Percentiles rank a stretch among this genome's conserved stretches.
These are phyloP conservation scores for Botryotinia globosa DNA, from an alignment of 2,329 filamentous ascomycete genomes.

Conservation along the genomic window DNA sequence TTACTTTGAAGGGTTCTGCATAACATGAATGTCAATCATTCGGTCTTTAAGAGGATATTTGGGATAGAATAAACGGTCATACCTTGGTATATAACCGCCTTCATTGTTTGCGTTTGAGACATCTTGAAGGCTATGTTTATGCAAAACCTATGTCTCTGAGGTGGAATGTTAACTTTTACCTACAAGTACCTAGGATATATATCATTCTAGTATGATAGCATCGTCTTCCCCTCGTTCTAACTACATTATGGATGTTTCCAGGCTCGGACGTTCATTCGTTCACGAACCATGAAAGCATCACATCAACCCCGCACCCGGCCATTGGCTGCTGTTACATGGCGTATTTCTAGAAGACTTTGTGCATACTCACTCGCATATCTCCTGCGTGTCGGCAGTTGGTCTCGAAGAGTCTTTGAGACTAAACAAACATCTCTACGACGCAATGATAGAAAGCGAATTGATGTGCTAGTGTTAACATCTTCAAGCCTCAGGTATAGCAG, in stretches of 20 bases:
- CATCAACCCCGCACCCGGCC: not conserved
- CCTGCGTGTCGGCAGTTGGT: not conserved
- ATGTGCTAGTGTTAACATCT: not conserved
- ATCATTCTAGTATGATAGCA: not conserved
- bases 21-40: not conserved
- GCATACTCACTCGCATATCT: not conserved
- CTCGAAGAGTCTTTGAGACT: not conserved
- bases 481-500: not conserved
- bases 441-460: not conserved
- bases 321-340: not conserved
- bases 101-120: constrained; percentile 17
- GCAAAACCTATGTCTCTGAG: not conserved
- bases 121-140: not conserved
- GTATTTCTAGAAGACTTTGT: not conserved
- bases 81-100: constrained; percentile 19
- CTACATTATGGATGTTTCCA: not conserved
- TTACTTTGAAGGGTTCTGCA: constrained; percentile 44
- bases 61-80: not conserved
- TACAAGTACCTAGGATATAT: not conserved
- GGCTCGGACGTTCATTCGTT: not conserved
- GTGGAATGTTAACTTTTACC: too few species aligned
- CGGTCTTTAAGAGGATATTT: not conserved
- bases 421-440: not conserved
- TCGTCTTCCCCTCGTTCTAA: not conserved
- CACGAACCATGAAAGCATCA: not conserved